Percentiles rank a stretch among this genome's conserved stretches.
These are phyloP conservation scores for Cucurbita argyrosperma DNA, from an alignment of 306 rosid genomes.

Conservation along the genomic window DNA sequence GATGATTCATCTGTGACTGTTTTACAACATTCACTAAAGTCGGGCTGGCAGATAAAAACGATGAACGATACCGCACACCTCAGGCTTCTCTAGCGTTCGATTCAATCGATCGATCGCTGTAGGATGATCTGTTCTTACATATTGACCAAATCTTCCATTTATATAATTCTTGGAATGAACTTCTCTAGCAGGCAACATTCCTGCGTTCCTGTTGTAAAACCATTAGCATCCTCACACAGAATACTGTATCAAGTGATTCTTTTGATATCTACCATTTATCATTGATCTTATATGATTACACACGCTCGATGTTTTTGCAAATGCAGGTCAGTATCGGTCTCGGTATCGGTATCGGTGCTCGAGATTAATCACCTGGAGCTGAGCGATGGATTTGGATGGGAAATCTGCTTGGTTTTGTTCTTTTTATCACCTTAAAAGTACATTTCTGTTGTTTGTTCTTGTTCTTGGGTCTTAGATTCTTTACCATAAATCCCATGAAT, in stretches of 20 bases:
- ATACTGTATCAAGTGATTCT: slow-evolving; percentile 30
- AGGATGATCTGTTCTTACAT: background rate
- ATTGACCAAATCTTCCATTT: slow-evolving; percentile 5
- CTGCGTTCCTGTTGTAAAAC: background rate
- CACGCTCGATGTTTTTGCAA: too few species aligned
- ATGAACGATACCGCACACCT: slow-evolving; percentile 87
- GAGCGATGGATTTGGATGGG: background rate
- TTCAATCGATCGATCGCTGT: background rate
- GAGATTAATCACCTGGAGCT: background rate
- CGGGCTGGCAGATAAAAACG: slow-evolving; percentile 95
- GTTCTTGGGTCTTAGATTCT: background rate
- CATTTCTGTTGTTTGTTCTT: background rate
- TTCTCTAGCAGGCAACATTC: background rate
- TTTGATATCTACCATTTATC: slow-evolving; percentile 31
- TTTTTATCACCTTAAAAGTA: background rate
- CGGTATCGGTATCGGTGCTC: background rate
- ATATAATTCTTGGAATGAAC: slow-evolving; percentile 2
- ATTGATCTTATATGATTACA: slow-evolving; percentile 4
- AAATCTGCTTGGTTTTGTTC: background rate
- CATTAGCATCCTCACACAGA: slow-evolving; percentile 1
- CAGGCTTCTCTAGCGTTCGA: slow-evolving; percentile 57
- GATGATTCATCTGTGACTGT: slow-evolving; percentile 93
- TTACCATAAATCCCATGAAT: background rate
- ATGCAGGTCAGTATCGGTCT: background rate
- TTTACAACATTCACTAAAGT: slow-evolving; percentile 78